A percentile compares a stretch with the other conserved stretches of the same genome.
Evolutionary conservation across 306 rosid genomes (phyloP).

Genomic region (Inga oerstediana): DNA sequence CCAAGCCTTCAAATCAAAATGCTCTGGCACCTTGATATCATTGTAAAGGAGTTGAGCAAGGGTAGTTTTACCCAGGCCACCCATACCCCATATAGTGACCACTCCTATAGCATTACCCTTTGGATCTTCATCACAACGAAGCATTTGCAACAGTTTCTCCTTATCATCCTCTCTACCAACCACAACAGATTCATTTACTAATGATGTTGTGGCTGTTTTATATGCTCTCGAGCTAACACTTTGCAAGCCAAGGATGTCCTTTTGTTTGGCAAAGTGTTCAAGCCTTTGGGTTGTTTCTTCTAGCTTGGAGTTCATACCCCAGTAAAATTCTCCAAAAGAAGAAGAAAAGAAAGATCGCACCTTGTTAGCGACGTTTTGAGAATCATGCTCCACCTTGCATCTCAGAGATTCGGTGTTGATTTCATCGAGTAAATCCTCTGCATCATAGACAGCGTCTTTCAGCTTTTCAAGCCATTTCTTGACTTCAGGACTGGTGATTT

Average conservation of each 20-base stretch:
- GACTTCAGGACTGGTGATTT: background rate
- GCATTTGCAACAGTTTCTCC: conserved; percentile 24
- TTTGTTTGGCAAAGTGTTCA: conserved; percentile 41
- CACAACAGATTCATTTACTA: conserved; percentile 44
- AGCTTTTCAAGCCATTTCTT: no score
- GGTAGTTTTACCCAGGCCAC: conserved; percentile 46
- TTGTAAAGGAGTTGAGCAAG: no score
- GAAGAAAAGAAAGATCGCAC: no score
- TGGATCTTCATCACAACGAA: conserved; percentile 26
- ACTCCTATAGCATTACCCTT: conserved; percentile 15
- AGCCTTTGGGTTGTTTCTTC: conserved; percentile 33
- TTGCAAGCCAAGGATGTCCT: conserved; percentile 45
- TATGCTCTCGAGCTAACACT: conserved; percentile 11
- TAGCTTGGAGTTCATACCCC: conserved; percentile 37
- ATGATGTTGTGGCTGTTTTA: conserved; percentile 38
- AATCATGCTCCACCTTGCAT: no score
- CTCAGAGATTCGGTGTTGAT: no score
- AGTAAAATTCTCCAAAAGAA: no score
- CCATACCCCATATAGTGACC: conserved; percentile 36
- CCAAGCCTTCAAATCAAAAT: conserved; percentile 24
- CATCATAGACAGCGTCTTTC: no score
- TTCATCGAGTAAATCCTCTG: no score
- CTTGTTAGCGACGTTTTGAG: no score
- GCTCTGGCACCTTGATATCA: no score
- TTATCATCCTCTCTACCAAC: conserved; percentile 24